Percentiles rank a stretch among this genome's conserved stretches.
Conservation (phyloP, 2,329 filamentous ascomycete genomes). For the Seiridium cupressi region DNA sequence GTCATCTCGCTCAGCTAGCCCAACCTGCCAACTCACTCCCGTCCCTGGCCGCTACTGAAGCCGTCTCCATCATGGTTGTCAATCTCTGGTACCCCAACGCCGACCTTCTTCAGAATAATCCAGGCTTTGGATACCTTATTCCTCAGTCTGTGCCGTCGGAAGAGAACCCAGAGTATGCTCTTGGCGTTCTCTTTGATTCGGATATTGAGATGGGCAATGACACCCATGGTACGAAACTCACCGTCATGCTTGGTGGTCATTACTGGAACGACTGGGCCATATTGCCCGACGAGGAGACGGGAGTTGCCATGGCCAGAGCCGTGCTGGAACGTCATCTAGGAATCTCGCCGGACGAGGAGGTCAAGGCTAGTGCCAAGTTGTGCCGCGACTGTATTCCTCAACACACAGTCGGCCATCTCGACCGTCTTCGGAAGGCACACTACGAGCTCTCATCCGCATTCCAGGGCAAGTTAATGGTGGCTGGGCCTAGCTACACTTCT, state of each 20-base stretch:
- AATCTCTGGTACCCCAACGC: constrained; percentile 79
- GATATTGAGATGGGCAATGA: constrained; percentile 44
- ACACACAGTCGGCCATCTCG: constrained; percentile 75
- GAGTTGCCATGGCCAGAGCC: constrained; percentile 65
- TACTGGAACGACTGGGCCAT: constrained; percentile 70
- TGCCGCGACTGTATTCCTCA: constrained; percentile 82
- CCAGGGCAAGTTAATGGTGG: constrained; percentile 62
- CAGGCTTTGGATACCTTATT: constrained; percentile 90
- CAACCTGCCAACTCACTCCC: constrained; percentile 35
- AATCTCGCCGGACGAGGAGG: constrained; percentile 59
- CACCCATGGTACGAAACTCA: constrained; percentile 73
- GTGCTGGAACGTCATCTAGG: constrained; percentile 73
- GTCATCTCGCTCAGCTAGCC: constrained; percentile 38
- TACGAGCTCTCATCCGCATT: constrained; percentile 54
- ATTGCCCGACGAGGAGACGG: constrained; percentile 64
- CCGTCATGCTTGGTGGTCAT: constrained; percentile 92
- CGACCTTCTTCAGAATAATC: constrained; percentile 56
- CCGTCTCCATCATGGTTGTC: constrained; percentile 85
- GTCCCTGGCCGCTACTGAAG: constrained; percentile 52
- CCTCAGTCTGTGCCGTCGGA: constrained; percentile 68
- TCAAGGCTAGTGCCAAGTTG: constrained; percentile 57
- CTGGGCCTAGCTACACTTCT: constrained; percentile 51
- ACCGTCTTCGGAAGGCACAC: constrained; percentile 57
- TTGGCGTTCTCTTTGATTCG: constrained; percentile 92
- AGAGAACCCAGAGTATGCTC: constrained; percentile 76